These are phyloP conservation scores for Lepidopterella palustris DNA, from an alignment of 495 filamentous ascomycete species.

Conservation along the genomic window DNA sequence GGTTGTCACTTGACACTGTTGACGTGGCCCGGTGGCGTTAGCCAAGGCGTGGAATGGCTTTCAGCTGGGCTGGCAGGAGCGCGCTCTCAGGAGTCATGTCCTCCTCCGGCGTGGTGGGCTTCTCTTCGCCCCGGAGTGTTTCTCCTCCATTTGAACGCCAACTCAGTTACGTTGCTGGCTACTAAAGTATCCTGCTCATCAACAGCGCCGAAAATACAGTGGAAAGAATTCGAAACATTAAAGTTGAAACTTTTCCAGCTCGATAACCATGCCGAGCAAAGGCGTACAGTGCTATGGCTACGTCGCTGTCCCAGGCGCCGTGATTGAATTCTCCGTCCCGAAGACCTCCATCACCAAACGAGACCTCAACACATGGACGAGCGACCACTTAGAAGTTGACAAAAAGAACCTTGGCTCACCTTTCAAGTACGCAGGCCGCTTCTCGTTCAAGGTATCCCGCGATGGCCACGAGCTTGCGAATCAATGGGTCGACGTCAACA, in stretches of 20 bases:
- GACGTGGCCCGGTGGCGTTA: no score
- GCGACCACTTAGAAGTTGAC: slow-evolving; percentile 45
- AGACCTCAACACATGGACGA: slow-evolving; percentile 35
- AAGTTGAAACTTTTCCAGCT: neutral
- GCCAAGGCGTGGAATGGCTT: no score
- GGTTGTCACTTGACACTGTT: no score
- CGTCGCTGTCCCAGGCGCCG: slow-evolving; percentile 40
- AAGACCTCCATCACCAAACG: slow-evolving; percentile 32
- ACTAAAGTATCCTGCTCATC: no score
- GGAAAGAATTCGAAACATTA: no score
- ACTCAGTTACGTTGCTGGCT: no score
- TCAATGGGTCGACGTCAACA: slow-evolving; percentile 42
- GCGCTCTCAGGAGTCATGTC: no score
- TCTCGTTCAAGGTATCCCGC: slow-evolving; percentile 43
- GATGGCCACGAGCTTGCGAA: slow-evolving; percentile 29
- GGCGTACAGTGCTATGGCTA: slow-evolving; percentile 45
- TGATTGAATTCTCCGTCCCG: slow-evolving; percentile 45
- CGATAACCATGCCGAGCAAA: slow-evolving; percentile 44
- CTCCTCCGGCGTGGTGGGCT: no score
- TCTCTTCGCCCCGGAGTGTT: no score
- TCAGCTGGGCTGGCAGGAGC: no score
- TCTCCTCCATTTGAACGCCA: no score
- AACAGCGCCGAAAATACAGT: no score
- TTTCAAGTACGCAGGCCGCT: slow-evolving; percentile 44
- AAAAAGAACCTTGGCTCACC: slow-evolving; percentile 37